A percentile compares a stretch with the other conserved stretches of the same genome.
Evolutionary conservation across 192 early-diverging fungal species (phyloP).

Genomic region (Chytriomyces confervae): DNA sequence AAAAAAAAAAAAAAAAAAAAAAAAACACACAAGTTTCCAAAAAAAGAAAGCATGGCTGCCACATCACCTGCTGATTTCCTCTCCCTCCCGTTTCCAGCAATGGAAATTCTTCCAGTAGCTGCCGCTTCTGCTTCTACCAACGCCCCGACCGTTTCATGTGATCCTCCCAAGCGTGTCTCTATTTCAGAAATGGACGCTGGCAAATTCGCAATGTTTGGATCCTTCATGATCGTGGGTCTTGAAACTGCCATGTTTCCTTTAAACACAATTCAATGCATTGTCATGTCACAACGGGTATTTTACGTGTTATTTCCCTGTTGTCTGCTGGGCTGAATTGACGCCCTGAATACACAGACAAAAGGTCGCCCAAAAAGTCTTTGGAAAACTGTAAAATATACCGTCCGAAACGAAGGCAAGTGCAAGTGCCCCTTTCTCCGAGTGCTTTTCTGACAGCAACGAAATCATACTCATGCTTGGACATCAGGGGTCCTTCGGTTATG

Average conservation of each 20-base stretch:
- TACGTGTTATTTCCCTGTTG: slow-evolving; percentile 5
- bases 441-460: not conserved
- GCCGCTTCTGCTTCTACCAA: not conserved
- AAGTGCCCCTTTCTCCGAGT: not conserved
- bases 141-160: not conserved
- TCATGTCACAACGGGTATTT: slow-evolving; percentile 45
- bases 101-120: too few species aligned
- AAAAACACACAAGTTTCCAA: too few species aligned
- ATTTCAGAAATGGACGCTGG: slow-evolving; percentile 52
- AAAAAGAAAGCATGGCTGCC: too few species aligned
- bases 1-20: too few species aligned
- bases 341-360: not conserved
- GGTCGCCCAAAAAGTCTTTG: not conserved
- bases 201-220: slow-evolving; percentile 50
- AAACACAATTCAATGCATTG: slow-evolving; percentile 54
- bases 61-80: too few species aligned
- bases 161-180: slow-evolving; percentile 39
- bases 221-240: slow-evolving; percentile 50
- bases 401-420: slow-evolving; percentile 40
- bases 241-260: slow-evolving; percentile 54
- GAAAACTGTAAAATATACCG: slow-evolving; percentile 25
- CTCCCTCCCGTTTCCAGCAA: too few species aligned
- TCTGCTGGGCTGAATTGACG: too few species aligned
- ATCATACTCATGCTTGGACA: not conserved
- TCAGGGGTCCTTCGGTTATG: slow-evolving; percentile 48